A percentile compares a stretch with the other conserved stretches of the same genome.
phyloP scores from a whole-genome alignment of 1,284 basidiomycete species.

The Heimioporus retisporus region DNA sequence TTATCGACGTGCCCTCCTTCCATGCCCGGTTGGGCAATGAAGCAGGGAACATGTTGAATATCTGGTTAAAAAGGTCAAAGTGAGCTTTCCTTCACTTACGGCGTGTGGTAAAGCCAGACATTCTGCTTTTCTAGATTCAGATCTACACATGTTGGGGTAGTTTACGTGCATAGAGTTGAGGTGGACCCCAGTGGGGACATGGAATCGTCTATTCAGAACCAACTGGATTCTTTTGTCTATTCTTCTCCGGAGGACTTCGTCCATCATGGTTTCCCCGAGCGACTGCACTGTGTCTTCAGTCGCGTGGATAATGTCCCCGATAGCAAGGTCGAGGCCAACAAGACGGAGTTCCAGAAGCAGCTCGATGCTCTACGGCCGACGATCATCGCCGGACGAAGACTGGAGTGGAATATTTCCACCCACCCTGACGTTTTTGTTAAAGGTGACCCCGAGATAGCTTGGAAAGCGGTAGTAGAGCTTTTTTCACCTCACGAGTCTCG shows the following conservation, averaged over 20 bases:
- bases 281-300: no score
- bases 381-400: no score
- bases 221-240: slow-evolving; percentile 20
- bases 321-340: no score
- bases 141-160: slow-evolving; percentile 24
- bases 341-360: no score
- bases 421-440: no score
- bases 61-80: slow-evolving; percentile 23
- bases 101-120: neutral
- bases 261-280: no score
- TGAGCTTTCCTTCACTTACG: slow-evolving; percentile 7
- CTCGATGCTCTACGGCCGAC: no score
- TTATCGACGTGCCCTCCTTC: slow-evolving; percentile 33
- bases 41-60: neutral
- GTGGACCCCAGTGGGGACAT: neutral
- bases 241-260: slow-evolving; percentile 18
- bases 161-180: slow-evolving; percentile 31
- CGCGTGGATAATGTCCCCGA: no score
- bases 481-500: no score
- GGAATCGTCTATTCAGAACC: slow-evolving; percentile 9
- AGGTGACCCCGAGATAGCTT: no score
- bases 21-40: neutral
- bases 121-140: slow-evolving; percentile 7
- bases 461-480: no score
- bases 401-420: no score